Evolutionary conservation across 768 basidiomycete species (phyloP), one percentile per base, ranked within the genome.

Genomic region (Xanthoconium purpureum): DNA sequence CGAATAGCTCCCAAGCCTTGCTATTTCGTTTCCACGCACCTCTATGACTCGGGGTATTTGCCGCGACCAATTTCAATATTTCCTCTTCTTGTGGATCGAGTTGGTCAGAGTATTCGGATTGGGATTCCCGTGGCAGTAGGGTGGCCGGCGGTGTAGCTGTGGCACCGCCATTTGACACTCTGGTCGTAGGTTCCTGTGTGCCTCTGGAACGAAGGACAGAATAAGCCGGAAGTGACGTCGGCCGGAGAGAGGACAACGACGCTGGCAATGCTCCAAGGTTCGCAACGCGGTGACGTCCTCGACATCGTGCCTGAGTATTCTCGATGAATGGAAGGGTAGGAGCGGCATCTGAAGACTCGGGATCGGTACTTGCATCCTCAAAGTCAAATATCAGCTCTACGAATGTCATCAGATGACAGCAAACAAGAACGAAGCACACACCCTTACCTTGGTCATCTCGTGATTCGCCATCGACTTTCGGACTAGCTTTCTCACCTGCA

Each of bases 321-420:
- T 71, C 76, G 15, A 65, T 52, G 47, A 73, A 70, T n/a, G 73
- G 73, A 32, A 77, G 74, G 2, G 71, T 64, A 13, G 71, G 73
- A n/a, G 74, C 72, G 13, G 63, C 71, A 24, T 70, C 70, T 28
- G 64, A 58, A 28, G 71, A 63, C 39, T 75, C 63, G 39, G 64
- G 73, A 61, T 70, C 57, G 32, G 69, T 69, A 9, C 48, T 66
- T 36, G 80, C 81, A 43, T 84, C 82, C 49, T 91, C 89, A 60
- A 90, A 73, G 50, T 83, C 81, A 59, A 91, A 91, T 38, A 91
- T 81, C 74, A 84, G 76, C 52, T 84, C 88, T 87, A 40, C 45
- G n/a, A 24, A 33, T 35, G 36, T 15, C 55, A 36, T 65, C 50
- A 65, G 51, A 30, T 13, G 4, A 37, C 8, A n/a, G 48, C 5